Percentiles rank a stretch among this genome's conserved stretches.
Evolutionary conservation across 148 eudicot genomes (phyloP).

Genomic region (Vaccinium macrocarpon): DNA sequence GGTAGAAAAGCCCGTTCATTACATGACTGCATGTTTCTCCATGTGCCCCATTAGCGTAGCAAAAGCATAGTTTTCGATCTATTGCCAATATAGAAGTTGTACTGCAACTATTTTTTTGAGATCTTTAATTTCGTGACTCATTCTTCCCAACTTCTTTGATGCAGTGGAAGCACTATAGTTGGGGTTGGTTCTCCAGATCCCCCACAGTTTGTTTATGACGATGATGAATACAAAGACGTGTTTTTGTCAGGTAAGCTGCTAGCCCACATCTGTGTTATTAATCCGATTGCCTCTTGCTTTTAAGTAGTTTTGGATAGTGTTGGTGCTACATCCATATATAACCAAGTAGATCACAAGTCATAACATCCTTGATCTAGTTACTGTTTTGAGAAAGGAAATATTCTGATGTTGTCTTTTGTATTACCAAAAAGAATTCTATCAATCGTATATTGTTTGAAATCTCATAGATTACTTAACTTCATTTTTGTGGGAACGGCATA

Average conservation of each 20-base stretch:
- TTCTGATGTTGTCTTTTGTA: background rate
- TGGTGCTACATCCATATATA: background rate
- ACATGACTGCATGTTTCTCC: background rate
- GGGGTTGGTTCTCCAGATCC: conserved; percentile 97
- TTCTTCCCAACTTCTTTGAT: conserved; percentile 20
- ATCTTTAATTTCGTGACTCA: background rate
- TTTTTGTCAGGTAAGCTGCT: conserved; percentile 69
- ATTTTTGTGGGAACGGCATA: background rate
- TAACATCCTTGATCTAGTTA: background rate
- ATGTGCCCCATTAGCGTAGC: background rate
- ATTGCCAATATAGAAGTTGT: background rate
- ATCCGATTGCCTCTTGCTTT: background rate
- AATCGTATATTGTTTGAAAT: background rate
- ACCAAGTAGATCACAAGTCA: background rate
- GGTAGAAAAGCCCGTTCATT: background rate
- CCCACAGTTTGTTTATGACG: conserved; percentile 87
- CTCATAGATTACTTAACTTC: background rate
- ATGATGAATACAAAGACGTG: conserved; percentile 90
- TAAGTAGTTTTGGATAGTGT: conserved; percentile 6
- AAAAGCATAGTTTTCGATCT: background rate
- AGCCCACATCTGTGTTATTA: background rate
- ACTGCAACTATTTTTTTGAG: background rate
- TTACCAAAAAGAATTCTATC: background rate
- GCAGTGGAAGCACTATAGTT: conserved; percentile 97
- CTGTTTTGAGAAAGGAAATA: background rate